Evolutionary conservation across 768 basidiomycete species (phyloP).

Genomic region (Phylloporus scabripes): DNA sequence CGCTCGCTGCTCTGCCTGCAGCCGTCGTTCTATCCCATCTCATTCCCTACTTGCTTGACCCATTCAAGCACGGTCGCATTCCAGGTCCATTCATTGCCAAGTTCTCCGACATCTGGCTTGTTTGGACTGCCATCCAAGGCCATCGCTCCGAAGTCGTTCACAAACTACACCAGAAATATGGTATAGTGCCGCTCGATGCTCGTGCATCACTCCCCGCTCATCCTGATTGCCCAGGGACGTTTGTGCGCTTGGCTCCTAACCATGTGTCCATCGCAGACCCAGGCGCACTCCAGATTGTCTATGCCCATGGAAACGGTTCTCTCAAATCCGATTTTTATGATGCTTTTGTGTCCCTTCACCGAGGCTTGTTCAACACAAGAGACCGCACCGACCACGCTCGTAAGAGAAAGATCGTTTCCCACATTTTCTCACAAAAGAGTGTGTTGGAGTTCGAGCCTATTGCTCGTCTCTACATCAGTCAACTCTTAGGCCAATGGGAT

Average conservation of each 20-base stretch:
- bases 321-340: slow-evolving; percentile 77
- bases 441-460: slow-evolving; percentile 85
- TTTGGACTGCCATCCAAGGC: slow-evolving; percentile 56
- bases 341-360: slow-evolving; percentile 68
- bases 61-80: slow-evolving; percentile 51
- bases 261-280: slow-evolving; percentile 76
- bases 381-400: slow-evolving; percentile 74
- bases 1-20: slow-evolving; percentile 12
- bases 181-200: slow-evolving; percentile 41
- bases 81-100: slow-evolving; percentile 71
- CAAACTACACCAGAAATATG: slow-evolving; percentile 65
- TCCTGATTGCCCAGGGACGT: slow-evolving; percentile 38
- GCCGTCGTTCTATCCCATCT: slow-evolving; percentile 29
- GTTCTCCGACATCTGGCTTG: slow-evolving; percentile 72
- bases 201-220: background rate
- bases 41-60: slow-evolving; percentile 51
- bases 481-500: slow-evolving; percentile 73
- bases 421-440: slow-evolving; percentile 79
- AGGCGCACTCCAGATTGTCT: slow-evolving; percentile 66
- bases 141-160: slow-evolving; percentile 75
- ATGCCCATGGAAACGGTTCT: slow-evolving; percentile 81
- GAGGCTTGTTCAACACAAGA: slow-evolving; percentile 76
- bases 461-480: slow-evolving; percentile 52
- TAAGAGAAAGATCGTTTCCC: slow-evolving; percentile 87
- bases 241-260: slow-evolving; percentile 71